phyloP scores from a whole-genome alignment of 768 basidiomycete species.

The Mrakia frigida region DNA sequence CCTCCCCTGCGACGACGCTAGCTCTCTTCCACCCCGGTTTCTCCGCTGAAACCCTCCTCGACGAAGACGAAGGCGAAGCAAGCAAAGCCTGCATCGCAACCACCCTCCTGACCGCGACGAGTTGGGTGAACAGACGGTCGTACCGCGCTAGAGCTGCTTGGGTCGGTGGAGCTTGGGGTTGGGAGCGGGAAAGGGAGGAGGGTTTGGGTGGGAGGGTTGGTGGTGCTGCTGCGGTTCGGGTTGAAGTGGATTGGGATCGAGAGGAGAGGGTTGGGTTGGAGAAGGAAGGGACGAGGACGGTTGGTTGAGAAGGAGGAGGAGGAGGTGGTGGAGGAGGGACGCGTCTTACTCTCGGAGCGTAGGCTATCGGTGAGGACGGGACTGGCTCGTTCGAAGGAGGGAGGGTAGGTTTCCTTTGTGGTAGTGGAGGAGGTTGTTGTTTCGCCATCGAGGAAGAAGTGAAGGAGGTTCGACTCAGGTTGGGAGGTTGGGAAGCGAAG shows the following conservation, averaged over 20 bases:
- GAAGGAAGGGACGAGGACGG: too few species aligned
- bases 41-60: not conserved
- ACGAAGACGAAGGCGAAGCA: not conserved
- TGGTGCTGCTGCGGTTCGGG: too few species aligned
- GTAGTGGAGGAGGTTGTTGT: not conserved
- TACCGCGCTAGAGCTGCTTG: not conserved
- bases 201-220: not conserved
- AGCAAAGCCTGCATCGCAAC: not conserved
- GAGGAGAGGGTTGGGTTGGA: not conserved
- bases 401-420: not conserved
- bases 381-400: not conserved
- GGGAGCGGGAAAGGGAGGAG: not conserved
- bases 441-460: not conserved
- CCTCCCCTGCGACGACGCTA: not conserved
- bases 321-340: not conserved
- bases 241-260: not conserved
- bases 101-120: not conserved
- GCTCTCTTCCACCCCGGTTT: slow-evolving; percentile 5
- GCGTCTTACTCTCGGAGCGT: not conserved
- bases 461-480: not conserved
- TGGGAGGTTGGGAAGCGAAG: not conserved
- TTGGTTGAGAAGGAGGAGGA: not conserved
- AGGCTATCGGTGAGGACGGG: not conserved
- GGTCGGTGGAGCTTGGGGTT: not conserved
- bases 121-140: not conserved